Conservation (phyloP, 257 asterid genomes). For the Fraxinus pennsylvanica region DNA sequence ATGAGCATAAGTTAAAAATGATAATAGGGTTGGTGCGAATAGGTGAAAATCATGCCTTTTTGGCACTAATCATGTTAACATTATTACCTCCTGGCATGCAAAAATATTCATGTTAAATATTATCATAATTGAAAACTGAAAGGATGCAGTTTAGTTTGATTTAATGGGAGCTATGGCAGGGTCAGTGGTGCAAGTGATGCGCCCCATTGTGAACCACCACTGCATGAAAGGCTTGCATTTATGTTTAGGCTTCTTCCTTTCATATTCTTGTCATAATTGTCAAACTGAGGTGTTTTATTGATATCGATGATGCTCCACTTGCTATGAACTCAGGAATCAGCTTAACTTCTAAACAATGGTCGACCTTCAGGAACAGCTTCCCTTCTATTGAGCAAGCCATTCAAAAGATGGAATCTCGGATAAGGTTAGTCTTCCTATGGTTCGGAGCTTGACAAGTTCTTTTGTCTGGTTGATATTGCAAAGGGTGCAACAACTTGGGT, state of each 20-base stretch:
- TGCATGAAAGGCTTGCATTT: slow-evolving; percentile 15
- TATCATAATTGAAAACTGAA: not conserved
- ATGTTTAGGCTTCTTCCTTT: slow-evolving; percentile 18
- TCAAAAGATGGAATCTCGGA: slow-evolving; percentile 29
- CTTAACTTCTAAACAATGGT: slow-evolving; percentile 61
- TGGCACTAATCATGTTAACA: not conserved
- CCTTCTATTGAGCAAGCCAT: slow-evolving; percentile 61
- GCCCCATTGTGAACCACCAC: not conserved
- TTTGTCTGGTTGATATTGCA: not conserved
- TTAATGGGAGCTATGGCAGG: not conserved
- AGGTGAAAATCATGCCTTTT: not conserved
- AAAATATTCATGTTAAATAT: not conserved
- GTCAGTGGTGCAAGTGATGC: not conserved
- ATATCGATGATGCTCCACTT: slow-evolving; percentile 10
- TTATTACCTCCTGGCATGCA: not conserved
- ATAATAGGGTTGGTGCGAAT: not conserved
- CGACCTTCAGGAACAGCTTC: slow-evolving; percentile 48
- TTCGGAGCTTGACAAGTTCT: not conserved
- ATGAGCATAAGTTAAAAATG: not conserved
- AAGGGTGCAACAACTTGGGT: not conserved
- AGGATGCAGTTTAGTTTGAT: not conserved
- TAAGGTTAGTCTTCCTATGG: slow-evolving; percentile 33
- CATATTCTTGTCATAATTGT: not conserved
- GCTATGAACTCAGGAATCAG: slow-evolving; percentile 48
- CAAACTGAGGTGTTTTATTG: slow-evolving; percentile 18